These are phyloP conservation scores for Penicillium subrubescens DNA, from an alignment of 495 filamentous ascomycete genomes.

Conservation along the genomic window DNA sequence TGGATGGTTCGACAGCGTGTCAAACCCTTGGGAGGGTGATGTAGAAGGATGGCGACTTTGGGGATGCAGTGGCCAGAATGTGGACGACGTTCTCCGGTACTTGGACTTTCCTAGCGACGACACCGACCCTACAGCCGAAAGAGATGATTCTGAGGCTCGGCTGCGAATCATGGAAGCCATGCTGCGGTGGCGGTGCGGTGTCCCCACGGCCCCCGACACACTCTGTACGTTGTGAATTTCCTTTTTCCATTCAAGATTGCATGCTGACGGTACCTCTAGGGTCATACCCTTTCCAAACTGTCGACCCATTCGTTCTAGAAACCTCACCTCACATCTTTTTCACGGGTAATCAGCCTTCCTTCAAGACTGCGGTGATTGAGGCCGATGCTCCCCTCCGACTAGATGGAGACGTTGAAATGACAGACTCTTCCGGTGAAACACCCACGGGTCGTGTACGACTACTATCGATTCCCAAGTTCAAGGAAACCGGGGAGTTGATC, in stretches of 20 bases:
- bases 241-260: background rate
- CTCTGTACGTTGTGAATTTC: conserved; percentile 65
- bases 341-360: conserved; percentile 82
- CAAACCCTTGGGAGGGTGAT: conserved; percentile 91
- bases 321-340: conserved; percentile 91
- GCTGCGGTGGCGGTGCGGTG: conserved; percentile 85
- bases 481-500: conserved; percentile 78
- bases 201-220: conserved; percentile 97
- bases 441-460: conserved; percentile 71
- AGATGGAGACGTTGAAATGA: conserved; percentile 46
- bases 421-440: conserved; percentile 39
- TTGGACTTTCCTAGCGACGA: conserved; percentile 51
- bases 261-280: conserved; percentile 50
- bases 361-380: conserved; percentile 73
- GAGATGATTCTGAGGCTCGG: conserved; percentile 63
- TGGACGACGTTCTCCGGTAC: conserved; percentile 93
- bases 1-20: conserved; percentile 85
- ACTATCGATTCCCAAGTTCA: conserved; percentile 78
- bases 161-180: conserved; percentile 89
- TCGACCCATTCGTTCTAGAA: conserved; percentile 83
- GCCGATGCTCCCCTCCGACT: conserved; percentile 43
- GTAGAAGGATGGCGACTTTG: conserved; percentile 84
- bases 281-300: conserved; percentile 92
- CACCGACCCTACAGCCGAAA: conserved; percentile 19
- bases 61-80: conserved; percentile 85